Evolutionary conservation across 306 rosid genomes (phyloP).

Genomic region (Clitoria ternatea): DNA sequence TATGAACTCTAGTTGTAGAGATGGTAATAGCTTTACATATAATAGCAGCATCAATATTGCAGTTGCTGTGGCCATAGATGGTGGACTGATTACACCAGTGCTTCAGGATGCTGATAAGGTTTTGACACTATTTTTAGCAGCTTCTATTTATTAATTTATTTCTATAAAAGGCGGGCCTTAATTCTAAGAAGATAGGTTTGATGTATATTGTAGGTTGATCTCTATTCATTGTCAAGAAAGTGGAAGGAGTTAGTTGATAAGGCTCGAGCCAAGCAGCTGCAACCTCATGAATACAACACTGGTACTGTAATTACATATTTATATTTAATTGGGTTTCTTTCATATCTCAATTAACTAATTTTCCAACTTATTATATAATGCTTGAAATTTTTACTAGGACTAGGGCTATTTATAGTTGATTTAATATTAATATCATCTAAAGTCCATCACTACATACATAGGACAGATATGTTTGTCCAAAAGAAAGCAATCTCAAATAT

Average conservation of each 20-base stretch:
- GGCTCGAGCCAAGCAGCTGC: constrained; percentile 96
- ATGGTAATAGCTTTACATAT: constrained; percentile 91
- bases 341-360: not conserved
- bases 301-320: constrained; percentile 38
- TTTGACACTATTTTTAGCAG: not conserved
- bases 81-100: constrained; percentile 91
- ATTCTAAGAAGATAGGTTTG: constrained; percentile 12
- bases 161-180: constrained; percentile 6
- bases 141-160: not conserved
- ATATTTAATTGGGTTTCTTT: not conserved
- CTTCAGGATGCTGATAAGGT: constrained; percentile 98
- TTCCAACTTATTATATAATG: not conserved
- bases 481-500: not conserved
- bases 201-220: constrained; percentile 56
- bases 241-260: constrained; percentile 97
- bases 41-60: constrained; percentile 86
- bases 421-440: not conserved
- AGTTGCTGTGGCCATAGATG: constrained; percentile 89
- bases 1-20: constrained; percentile 89
- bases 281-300: constrained; percentile 80
- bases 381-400: not conserved
- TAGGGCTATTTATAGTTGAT: not conserved
- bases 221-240: constrained; percentile 87
- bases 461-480: not conserved
- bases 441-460: not conserved